Conservation (phyloP, 2,329 filamentous ascomycete species). For the Hypoxylon sp. region DNA sequence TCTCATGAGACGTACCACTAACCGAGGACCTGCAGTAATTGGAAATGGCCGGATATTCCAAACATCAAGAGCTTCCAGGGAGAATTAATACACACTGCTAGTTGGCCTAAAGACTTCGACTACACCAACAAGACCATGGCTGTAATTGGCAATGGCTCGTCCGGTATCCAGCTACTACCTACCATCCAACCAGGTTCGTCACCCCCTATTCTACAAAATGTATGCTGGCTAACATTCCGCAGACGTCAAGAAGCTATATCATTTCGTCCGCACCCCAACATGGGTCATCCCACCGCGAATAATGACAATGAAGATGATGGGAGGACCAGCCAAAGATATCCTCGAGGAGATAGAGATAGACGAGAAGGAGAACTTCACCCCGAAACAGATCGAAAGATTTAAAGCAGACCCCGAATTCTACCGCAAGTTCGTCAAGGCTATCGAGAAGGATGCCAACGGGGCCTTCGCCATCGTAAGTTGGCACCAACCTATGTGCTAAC, state of each 20-base stretch:
- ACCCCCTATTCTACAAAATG: background rate
- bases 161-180: constrained; percentile 62
- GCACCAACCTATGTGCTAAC: background rate
- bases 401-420: constrained; percentile 56
- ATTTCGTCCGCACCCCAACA: constrained; percentile 54
- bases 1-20: constrained; percentile 13
- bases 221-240: constrained; percentile 11
- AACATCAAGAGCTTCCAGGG: constrained; percentile 58
- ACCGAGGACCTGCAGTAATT: constrained; percentile 51
- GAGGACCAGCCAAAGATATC: constrained; percentile 48
- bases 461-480: constrained; percentile 53
- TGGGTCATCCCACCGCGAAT: constrained; percentile 53
- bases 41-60: constrained; percentile 61
- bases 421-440: constrained; percentile 55
- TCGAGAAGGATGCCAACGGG: constrained; percentile 56
- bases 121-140: constrained; percentile 60
- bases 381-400: constrained; percentile 57
- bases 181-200: constrained; percentile 55
- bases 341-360: constrained; percentile 53
- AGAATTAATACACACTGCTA: constrained; percentile 60
- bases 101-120: constrained; percentile 61
- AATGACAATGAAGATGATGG: constrained; percentile 50
- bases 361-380: constrained; percentile 53
- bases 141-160: constrained; percentile 65
- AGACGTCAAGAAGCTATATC: constrained; percentile 52